These are phyloP conservation scores for Pleurotus salmoneostramineus DNA, from an alignment of 768 basidiomycete genomes.

Conservation along the genomic window DNA sequence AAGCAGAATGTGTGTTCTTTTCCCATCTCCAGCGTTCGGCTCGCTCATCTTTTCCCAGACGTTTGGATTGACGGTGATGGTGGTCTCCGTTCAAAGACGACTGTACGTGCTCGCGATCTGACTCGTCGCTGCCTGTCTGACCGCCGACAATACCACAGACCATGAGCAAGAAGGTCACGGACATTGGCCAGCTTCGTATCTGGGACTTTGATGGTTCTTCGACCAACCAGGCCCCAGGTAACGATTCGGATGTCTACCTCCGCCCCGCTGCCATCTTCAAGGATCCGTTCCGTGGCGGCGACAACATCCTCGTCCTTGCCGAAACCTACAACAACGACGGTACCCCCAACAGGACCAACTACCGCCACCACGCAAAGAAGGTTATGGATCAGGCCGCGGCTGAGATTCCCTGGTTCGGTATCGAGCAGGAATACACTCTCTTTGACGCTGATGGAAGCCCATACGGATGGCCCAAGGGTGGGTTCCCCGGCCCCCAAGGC, in stretches of 20 bases:
- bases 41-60: constrained; percentile 46
- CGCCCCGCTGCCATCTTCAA: constrained; percentile 97
- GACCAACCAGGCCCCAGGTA: constrained; percentile 94
- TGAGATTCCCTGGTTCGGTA: constrained; percentile 88
- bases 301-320: constrained; percentile 96
- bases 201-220: constrained; percentile 99
- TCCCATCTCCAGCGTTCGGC: constrained; percentile 12
- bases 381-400: constrained; percentile 91
- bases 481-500: constrained; percentile 99
- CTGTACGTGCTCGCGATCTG: constrained; percentile 44
- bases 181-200: constrained; percentile 87
- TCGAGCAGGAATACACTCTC: constrained; percentile 99
- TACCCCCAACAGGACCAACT: constrained; percentile 95
- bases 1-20: constrained; percentile 80
- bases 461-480: constrained; percentile 96
- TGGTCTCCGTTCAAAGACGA: constrained; percentile 96
- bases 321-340: constrained; percentile 99
- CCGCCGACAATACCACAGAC: constrained; percentile 48
- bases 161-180: constrained; percentile 78
- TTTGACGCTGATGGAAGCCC: constrained; percentile 90
- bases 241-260: constrained; percentile 97
- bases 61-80: constrained; percentile 98
- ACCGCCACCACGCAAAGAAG: constrained; percentile 91
- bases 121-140: constrained; percentile 5
- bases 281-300: constrained; percentile 98